Evolutionary conservation across 2,329 filamentous ascomycete genomes (phyloP).

Genomic region (Fusarium chaquense): DNA sequence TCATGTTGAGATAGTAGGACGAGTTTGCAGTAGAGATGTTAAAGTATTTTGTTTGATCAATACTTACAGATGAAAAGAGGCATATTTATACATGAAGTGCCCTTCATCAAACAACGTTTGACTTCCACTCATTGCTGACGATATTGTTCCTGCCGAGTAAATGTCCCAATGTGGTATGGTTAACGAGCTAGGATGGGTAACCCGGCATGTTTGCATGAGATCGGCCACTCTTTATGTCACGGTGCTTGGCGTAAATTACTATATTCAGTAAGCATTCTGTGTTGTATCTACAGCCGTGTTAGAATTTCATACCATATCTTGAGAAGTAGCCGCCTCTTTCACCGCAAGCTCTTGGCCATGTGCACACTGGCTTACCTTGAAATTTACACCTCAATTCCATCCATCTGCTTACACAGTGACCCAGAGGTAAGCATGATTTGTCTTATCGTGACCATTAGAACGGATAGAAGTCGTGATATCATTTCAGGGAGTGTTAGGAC

Average conservation of each 20-base stretch:
- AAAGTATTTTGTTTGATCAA: background rate
- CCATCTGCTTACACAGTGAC: no score
- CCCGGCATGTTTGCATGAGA: rapidly evolving
- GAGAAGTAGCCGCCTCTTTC: no score
- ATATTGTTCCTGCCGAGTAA: background rate
- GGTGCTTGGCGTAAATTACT: no score
- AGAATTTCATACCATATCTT: rapidly evolving
- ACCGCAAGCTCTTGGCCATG: rapidly evolving
- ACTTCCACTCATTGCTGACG: background rate
- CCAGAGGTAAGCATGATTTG: rapidly evolving
- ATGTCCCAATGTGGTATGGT: background rate
- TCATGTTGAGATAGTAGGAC: background rate
- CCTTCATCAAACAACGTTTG: background rate
- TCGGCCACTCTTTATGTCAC: no score
- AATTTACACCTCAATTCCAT: no score
- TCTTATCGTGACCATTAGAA: rapidly evolving
- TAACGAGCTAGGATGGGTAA: rapidly evolving
- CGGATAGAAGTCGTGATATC: background rate
- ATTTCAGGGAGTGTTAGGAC: background rate
- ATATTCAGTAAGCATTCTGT: no score
- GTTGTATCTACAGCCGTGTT: no score
- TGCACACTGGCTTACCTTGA: rapidly evolving
- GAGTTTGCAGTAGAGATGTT: background rate
- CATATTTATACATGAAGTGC: background rate
- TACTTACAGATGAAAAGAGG: background rate